Conservation (phyloP, 2,329 filamentous ascomycete species). For the Aspergillus flavus region DNA sequence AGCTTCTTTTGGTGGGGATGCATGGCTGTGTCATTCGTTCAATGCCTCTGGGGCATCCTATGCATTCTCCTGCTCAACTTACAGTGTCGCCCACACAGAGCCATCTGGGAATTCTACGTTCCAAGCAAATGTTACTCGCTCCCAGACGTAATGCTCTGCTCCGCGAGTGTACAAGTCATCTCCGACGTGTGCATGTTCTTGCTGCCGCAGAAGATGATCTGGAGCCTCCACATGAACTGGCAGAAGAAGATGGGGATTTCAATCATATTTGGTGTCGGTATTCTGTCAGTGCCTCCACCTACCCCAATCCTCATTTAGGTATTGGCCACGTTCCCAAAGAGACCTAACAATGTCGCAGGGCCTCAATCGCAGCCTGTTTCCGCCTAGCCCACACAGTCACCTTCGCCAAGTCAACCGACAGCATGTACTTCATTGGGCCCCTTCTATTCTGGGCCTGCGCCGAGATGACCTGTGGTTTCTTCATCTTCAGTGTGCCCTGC, state of each 20-base stretch:
- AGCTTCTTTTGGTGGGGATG: constrained; percentile 42
- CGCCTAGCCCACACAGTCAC: constrained; percentile 32
- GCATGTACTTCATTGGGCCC: constrained; percentile 42
- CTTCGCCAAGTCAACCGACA: constrained; percentile 17
- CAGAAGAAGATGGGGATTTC: constrained; percentile 36
- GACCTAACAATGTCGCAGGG: constrained; percentile 28
- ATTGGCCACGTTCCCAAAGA: neutral
- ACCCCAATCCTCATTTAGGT: neutral
- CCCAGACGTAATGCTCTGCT: constrained; percentile 30
- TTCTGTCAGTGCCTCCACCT: constrained; percentile 30
- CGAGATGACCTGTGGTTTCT: constrained; percentile 52
- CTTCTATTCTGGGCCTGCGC: constrained; percentile 49
- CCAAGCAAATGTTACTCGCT: constrained; percentile 36
- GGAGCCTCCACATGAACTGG: constrained; percentile 33
- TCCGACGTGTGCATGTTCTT: constrained; percentile 38
- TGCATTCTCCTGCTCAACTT: constrained; percentile 38
- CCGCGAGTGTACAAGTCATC: constrained; percentile 35
- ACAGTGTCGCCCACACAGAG: constrained; percentile 37
- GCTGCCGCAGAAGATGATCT: constrained; percentile 41
- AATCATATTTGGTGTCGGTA: constrained; percentile 36
- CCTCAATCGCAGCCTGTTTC: constrained; percentile 45
- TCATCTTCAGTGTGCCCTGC: constrained; percentile 45
- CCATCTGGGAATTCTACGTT: constrained; percentile 38
- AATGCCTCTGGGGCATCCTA: constrained; percentile 32
- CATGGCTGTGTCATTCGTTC: constrained; percentile 32